Evolutionary conservation across 177 flowering plant genomes (phyloP), one percentile per base, ranked within the genome.

Genomic region (Vitis hybrid): DNA sequence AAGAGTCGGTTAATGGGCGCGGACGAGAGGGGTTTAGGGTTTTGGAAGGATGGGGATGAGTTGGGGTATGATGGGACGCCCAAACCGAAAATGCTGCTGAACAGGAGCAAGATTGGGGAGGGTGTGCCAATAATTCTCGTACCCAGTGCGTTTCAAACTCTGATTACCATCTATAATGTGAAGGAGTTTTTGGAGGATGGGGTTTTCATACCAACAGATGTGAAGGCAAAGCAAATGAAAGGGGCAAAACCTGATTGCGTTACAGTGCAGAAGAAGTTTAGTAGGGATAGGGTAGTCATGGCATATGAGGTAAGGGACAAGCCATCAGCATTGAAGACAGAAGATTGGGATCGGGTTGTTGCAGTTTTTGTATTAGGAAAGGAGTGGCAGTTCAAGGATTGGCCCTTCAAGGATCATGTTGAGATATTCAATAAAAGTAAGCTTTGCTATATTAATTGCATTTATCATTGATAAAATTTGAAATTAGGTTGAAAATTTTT

Each of bases 361-460:
- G 93, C 99, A 0, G 98, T 93, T 65, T 93, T 96, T 67, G 99
- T 93, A 69, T 74, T 96, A 78, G 99, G 99, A 49, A 96, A 96
- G 73, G 99, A 96, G 74, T 96, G 99, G 98, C 98, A 96, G 82
- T 93, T 93, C 81, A 96, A 96, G 82, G 99, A 93, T 55, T 96
- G 99, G 99, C 98, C 99, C 35, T 92, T 92, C 62, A 96, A 96
- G 87, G 98, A 93, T 72, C 99, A 91, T 80, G 97, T 91, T 32
- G 98, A 96, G 86, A 91, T 93, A 64, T 96, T 96, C 75, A 93
- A 88, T 68, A 96, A 82, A 74, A 90, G 99, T 96, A 68, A 81
- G 97, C 71, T 19, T 65, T 14, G 56, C 62, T 3, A 13, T 21
- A 0, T 69, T 24, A 16, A 1, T 18, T 63, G 62, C 30, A 3